Percentiles rank a stretch among this genome's conserved stretches.
Evolutionary conservation across 768 basidiomycete genomes (phyloP).

Genomic region (Suillus plorans): DNA sequence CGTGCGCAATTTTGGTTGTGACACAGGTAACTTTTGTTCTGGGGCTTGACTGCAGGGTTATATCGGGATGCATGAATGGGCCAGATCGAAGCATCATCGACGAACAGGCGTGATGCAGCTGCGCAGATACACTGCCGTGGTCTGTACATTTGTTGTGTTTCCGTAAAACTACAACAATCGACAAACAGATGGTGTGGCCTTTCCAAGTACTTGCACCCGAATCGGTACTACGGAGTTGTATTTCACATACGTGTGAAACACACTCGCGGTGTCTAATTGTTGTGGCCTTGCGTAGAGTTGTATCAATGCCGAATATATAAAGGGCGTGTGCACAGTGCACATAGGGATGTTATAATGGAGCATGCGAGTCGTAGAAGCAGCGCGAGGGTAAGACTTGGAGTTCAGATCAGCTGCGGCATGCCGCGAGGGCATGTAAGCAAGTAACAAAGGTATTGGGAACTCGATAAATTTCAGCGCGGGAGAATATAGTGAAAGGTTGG

Average conservation of each 20-base stretch:
- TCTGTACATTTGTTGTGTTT: not conserved
- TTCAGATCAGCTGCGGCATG: not conserved
- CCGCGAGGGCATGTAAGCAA: not conserved
- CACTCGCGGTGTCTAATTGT: conserved; percentile 20
- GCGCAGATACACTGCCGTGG: too few relatives aligned
- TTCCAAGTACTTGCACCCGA: not conserved
- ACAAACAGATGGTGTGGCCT: not conserved
- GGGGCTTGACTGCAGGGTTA: not conserved
- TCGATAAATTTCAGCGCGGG: too few relatives aligned
- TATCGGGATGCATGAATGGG: not conserved
- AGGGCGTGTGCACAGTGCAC: conserved; percentile 11
- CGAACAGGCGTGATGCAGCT: too few relatives aligned
- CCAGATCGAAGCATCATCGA: not conserved
- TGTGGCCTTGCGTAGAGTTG: conserved; percentile 23
- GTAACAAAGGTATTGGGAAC: not conserved
- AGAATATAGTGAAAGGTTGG: too few relatives aligned
- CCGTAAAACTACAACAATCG: not conserved
- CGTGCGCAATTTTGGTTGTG: not conserved
- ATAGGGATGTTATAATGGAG: conserved; percentile 19
- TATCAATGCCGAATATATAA: conserved; percentile 19
- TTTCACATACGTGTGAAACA: not conserved
- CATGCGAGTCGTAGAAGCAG: not conserved
- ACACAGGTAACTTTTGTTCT: not conserved
- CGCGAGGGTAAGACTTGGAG: not conserved
- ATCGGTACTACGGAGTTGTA: not conserved